Percentiles rank a stretch among this genome's conserved stretches.
These are phyloP conservation scores for Sporothrix luriei DNA, from an alignment of 2,329 filamentous ascomycete genomes.

Conservation along the genomic window DNA sequence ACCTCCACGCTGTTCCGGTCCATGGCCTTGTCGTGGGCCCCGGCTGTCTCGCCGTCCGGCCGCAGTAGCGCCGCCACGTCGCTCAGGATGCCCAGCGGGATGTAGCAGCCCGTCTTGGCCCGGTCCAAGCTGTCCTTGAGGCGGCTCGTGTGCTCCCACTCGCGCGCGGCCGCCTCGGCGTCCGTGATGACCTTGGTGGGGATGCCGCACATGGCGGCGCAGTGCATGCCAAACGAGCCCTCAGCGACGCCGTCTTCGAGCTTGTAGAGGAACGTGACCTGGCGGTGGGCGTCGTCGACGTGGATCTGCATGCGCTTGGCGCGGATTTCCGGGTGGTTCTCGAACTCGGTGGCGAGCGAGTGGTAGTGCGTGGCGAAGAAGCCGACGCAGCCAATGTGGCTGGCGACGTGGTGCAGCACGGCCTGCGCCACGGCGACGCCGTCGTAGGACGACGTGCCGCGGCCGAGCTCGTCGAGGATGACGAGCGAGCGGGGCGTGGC, in stretches of 20 bases:
- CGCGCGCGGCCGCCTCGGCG: constrained; percentile 83
- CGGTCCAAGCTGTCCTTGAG: constrained; percentile 86
- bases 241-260: constrained; percentile 92
- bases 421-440: constrained; percentile 95
- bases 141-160: constrained; percentile 93
- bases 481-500: constrained; percentile 92
- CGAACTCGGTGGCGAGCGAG: constrained; percentile 87
- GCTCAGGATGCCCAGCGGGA: constrained; percentile 83
- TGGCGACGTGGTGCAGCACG: constrained; percentile 93
- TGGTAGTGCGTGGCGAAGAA: constrained; percentile 99
- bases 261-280: constrained; percentile 96
- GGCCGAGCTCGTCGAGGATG: constrained; percentile 93
- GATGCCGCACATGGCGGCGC: constrained; percentile 97
- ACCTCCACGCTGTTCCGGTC: constrained; percentile 59
- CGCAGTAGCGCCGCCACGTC: constrained; percentile 79
- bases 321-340: constrained; percentile 81
- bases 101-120: constrained; percentile 75
- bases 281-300: constrained; percentile 79
- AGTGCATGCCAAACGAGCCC: constrained; percentile 98
- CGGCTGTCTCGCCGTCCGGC: constrained; percentile 38
- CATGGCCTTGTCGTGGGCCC: constrained; percentile 49
- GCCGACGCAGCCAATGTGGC: constrained; percentile 87
- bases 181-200: constrained; percentile 77
- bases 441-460: constrained; percentile 93
- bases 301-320: constrained; percentile 92